Conservation (phyloP, 106 monocot genomes). For the Hemerocallis citrina region DNA sequence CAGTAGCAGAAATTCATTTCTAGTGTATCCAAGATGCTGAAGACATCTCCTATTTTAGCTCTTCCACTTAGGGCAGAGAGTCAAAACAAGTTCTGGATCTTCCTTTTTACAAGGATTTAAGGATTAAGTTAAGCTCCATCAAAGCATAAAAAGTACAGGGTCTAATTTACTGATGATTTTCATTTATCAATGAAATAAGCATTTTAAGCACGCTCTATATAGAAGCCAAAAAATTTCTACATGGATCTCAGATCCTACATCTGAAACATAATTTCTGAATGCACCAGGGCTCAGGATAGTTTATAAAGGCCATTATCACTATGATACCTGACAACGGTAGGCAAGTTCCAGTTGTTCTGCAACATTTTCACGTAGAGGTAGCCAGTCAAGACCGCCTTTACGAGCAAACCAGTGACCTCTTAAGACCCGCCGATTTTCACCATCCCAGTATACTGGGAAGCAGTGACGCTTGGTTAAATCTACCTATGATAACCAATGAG, state of each 20-base stretch:
- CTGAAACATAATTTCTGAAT: neutral
- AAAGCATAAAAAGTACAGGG: no score
- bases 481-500: slow-evolving; percentile 52
- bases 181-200: slow-evolving; percentile 1
- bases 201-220: neutral
- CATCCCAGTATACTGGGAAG: slow-evolving; percentile 98
- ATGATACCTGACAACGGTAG: slow-evolving; percentile 63
- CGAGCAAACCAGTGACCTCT: slow-evolving; percentile 98
- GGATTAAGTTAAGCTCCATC: no score
- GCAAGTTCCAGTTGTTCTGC: slow-evolving; percentile 91
- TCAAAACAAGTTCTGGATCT: neutral
- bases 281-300: no score
- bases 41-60: neutral
- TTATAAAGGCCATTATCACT: no score
- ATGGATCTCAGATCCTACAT: neutral
- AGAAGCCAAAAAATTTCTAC: neutral
- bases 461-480: slow-evolving; percentile 81
- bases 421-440: slow-evolving; percentile 89
- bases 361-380: slow-evolving; percentile 94
- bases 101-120: neutral
- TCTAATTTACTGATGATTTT: neutral
- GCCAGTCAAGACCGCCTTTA: slow-evolving; percentile 90
- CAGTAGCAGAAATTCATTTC: neutral
- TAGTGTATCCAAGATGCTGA: neutral
- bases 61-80: neutral